Evolutionary conservation across 164 flowering plant genomes (phyloP).

Genomic region (Tetrastigma voinierianum): DNA sequence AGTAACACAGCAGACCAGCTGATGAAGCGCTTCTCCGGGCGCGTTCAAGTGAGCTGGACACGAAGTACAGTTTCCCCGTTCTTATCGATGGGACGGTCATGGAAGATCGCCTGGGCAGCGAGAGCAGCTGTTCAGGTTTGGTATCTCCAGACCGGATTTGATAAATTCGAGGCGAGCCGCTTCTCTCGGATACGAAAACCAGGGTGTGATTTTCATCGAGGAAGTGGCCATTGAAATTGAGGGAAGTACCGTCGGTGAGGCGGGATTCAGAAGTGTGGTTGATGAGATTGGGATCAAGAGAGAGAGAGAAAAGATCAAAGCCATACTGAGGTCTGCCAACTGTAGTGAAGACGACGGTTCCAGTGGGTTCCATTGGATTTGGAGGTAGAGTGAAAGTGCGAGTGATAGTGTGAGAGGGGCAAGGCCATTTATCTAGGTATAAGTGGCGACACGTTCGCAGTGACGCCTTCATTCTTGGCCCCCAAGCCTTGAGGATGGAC

Average conservation of each 20-base stretch:
- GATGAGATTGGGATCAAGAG: conserved; percentile 18
- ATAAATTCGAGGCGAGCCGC: conserved; percentile 53
- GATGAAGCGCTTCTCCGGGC: conserved; percentile 38
- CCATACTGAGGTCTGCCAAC: conserved; percentile 67
- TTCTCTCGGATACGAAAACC: conserved; percentile 66
- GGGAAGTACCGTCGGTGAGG: conserved; percentile 68
- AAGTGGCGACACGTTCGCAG: background rate
- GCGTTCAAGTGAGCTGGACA: conserved; percentile 80
- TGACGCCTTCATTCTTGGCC: background rate
- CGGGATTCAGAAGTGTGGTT: conserved; percentile 29
- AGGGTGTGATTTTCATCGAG: conserved; percentile 38
- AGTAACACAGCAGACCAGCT: conserved; percentile 80
- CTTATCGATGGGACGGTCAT: conserved; percentile 66
- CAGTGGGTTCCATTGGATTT: conserved; percentile 30
- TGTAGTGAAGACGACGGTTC: conserved; percentile 60
- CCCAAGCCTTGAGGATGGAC: too few relatives aligned
- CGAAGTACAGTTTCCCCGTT: conserved; percentile 50
- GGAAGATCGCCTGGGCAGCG: conserved; percentile 43
- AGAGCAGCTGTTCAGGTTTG: conserved; percentile 33
- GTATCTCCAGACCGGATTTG: conserved; percentile 17
- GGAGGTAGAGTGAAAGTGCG: background rate
- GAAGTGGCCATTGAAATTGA: conserved; percentile 75
- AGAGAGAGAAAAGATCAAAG: conserved; percentile 68
- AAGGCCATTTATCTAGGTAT: background rate
- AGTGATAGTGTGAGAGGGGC: background rate